These are phyloP conservation scores for Neofusicoccum ribis DNA, from an alignment of 2,329 filamentous ascomycete genomes.

Conservation along the genomic window DNA sequence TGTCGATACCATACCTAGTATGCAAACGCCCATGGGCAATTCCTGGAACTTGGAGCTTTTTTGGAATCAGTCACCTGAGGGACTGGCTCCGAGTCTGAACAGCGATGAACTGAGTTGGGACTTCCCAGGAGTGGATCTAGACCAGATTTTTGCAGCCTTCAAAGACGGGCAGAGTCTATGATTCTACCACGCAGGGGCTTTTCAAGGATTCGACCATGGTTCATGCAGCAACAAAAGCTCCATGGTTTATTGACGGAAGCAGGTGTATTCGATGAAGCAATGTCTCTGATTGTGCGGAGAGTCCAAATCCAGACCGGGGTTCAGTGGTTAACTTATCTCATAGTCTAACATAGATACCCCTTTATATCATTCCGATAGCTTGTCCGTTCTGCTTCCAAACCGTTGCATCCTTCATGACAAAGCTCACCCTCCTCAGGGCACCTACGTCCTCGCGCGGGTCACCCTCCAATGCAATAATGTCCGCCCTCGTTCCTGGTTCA, in stretches of 20 bases:
- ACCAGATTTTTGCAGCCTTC: constrained; percentile 17
- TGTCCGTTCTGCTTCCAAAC: constrained; percentile 47
- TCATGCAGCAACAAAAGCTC: no score
- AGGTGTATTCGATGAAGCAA: no score
- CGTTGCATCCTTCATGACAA: constrained; percentile 60
- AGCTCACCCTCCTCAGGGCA: constrained; percentile 50
- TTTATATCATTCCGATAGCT: constrained; percentile 10
- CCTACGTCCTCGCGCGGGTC: constrained; percentile 45
- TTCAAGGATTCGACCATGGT: no score
- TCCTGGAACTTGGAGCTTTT: constrained; percentile 16
- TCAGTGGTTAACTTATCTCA: neutral
- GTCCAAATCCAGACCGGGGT: no score
- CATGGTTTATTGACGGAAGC: no score
- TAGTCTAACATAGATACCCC: neutral
- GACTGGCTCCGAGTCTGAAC: constrained; percentile 2
- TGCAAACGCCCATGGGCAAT: neutral
- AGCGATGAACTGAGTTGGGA: constrained; percentile 17
- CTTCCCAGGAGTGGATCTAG: constrained; percentile 15
- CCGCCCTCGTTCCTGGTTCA: constrained; percentile 51
- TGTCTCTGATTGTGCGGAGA: no score
- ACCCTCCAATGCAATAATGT: constrained; percentile 52
- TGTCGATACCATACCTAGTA: neutral
- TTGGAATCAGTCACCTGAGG: neutral
- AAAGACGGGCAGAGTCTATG: constrained; percentile 10
- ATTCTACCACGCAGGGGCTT: neutral